Evolutionary conservation across 2,329 filamentous ascomycete species (phyloP).

Genomic region (Pyricularia sp.): DNA sequence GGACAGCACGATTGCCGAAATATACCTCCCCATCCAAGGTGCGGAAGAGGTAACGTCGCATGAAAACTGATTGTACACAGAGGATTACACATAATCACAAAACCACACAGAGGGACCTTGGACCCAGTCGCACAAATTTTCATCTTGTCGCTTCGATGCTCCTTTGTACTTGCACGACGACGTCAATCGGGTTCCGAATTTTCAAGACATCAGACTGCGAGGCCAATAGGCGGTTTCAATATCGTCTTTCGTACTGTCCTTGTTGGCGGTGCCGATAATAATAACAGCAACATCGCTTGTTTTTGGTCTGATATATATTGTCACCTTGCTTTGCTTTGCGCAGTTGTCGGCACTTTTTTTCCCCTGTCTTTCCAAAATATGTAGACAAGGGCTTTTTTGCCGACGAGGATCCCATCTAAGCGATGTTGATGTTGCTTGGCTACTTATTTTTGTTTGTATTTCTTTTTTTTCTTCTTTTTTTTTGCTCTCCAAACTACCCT

Average conservation of each 20-base stretch:
- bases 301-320: background rate
- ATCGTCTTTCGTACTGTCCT: background rate
- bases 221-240: background rate
- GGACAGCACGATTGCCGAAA: background rate
- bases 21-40: background rate
- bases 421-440: background rate
- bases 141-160: background rate
- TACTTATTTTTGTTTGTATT: no score
- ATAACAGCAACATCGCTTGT: background rate
- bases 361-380: background rate
- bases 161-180: background rate
- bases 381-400: background rate
- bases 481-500: background rate
- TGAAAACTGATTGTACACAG: background rate
- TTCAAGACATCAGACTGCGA: background rate
- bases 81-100: background rate
- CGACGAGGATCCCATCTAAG: background rate
- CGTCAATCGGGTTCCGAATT: background rate
- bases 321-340: background rate
- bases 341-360: background rate
- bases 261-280: background rate
- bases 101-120: background rate
- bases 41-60: background rate
- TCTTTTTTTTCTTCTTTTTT: no score
- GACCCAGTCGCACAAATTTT: background rate